A percentile compares a stretch with the other conserved stretches of the same genome.
These are phyloP conservation scores for Avena insularis DNA, from an alignment of 176 grass and related monocot species.

Conservation along the genomic window DNA sequence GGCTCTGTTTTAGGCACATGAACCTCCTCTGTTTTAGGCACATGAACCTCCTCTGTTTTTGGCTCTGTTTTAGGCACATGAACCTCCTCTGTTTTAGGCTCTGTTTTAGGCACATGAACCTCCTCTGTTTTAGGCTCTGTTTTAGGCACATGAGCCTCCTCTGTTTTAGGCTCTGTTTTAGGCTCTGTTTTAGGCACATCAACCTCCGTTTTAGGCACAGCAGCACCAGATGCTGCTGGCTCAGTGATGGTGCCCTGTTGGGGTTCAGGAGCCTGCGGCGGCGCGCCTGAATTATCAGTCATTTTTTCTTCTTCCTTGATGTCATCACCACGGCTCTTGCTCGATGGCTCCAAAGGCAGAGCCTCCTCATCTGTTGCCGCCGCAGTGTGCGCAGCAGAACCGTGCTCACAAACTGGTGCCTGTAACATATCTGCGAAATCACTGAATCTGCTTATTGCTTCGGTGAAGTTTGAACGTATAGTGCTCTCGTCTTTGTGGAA, in stretches of 20 bases:
- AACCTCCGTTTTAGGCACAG: background rate
- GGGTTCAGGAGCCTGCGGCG: background rate
- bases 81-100: too few species aligned
- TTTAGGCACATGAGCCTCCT: too few species aligned
- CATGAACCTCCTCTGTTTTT: too few species aligned
- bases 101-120: too few species aligned
- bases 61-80: too few species aligned
- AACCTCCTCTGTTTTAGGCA: too few species aligned
- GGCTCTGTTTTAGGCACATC: too few species aligned
- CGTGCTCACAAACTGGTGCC: constrained; percentile 37
- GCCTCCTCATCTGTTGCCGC: background rate
- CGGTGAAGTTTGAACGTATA: constrained; percentile 63
- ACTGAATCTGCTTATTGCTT: constrained; percentile 59
- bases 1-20: too few species aligned
- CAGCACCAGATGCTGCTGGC: background rate
- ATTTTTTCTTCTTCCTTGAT: background rate
- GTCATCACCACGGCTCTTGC: background rate
- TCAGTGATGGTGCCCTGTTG: background rate
- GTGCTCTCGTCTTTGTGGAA: constrained; percentile 68
- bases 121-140: too few species aligned
- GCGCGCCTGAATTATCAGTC: background rate
- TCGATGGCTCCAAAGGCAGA: constrained; percentile 2
- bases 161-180: too few species aligned
- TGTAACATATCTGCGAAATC: constrained; percentile 73
- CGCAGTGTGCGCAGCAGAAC: background rate